Percentiles rank a stretch among this genome's conserved stretches.
Conservation (phyloP, 371 early-diverging fungal species). For the Mortierella sp. region DNA sequence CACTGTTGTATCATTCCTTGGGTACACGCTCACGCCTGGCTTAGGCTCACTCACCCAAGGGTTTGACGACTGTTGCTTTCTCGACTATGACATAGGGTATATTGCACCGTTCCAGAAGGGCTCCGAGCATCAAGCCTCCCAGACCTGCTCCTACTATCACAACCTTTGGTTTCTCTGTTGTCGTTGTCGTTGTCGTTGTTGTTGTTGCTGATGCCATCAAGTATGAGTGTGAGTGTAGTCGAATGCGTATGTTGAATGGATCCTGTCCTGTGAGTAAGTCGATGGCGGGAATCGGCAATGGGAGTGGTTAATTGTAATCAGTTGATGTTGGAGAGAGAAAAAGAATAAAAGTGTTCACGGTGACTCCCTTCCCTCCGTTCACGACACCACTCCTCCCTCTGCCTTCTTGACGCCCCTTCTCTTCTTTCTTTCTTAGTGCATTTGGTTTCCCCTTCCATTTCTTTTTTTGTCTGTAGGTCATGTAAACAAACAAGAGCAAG, state of each 20-base stretch:
- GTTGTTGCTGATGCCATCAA: background rate
- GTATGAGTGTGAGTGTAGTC: background rate
- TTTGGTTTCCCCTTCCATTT: too few relatives aligned
- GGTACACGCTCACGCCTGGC: background rate
- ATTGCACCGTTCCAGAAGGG: background rate
- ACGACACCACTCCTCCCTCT: too few relatives aligned
- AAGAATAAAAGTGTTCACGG: too few relatives aligned
- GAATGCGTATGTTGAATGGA: background rate
- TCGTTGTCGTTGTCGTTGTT: background rate
- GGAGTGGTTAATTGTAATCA: too few relatives aligned
- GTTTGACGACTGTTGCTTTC: background rate
- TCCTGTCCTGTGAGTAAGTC: too few relatives aligned
- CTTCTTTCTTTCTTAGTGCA: too few relatives aligned
- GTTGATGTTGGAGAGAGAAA: too few relatives aligned
- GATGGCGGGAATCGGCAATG: too few relatives aligned
- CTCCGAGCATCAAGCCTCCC: background rate
- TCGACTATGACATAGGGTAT: background rate
- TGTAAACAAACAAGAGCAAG: too few relatives aligned
- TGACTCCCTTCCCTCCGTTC: too few relatives aligned
- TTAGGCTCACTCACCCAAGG: background rate
- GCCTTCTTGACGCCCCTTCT: too few relatives aligned
- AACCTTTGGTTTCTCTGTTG: constrained; percentile 2
- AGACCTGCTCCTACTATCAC: background rate
- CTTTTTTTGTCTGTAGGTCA: too few relatives aligned
- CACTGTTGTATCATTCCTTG: background rate